Conservation (phyloP, 192 early-diverging fungal genomes). For the Martensiomyces pterosporus region DNA sequence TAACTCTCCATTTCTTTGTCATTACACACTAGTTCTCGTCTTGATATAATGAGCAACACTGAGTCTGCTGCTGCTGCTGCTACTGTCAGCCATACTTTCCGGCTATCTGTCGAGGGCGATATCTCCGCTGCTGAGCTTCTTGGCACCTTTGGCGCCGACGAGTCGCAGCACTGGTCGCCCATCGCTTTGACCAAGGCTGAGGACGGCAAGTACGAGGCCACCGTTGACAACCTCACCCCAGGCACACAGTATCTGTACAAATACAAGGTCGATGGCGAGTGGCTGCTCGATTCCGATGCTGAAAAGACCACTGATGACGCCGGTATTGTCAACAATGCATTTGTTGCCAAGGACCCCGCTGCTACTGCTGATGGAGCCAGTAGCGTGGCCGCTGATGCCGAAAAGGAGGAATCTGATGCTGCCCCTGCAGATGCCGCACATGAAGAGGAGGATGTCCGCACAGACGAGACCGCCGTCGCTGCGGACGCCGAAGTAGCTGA, state of each 20-base stretch:
- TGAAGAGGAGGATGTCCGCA: background rate
- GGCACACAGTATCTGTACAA: conserved; percentile 30
- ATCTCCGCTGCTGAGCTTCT: conserved; percentile 29
- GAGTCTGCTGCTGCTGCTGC: too few relatives aligned
- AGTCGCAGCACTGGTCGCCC: conserved; percentile 22
- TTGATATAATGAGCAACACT: conserved; percentile 1
- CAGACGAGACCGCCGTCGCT: background rate
- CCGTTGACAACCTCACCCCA: conserved; percentile 10
- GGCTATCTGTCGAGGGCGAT: conserved; percentile 9
- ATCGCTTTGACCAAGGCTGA: conserved; percentile 28
- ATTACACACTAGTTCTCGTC: background rate
- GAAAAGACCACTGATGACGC: conserved; percentile 22
- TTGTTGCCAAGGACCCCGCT: background rate
- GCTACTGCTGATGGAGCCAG: background rate
- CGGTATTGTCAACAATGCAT: conserved; percentile 33
- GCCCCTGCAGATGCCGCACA: too few relatives aligned
- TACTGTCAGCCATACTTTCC: conserved; percentile 32
- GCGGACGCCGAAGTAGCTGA: background rate
- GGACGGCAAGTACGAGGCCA: conserved; percentile 18
- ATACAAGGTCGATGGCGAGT: conserved; percentile 40
- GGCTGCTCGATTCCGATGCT: conserved; percentile 34
- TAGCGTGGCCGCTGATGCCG: background rate
- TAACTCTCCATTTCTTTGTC: background rate
- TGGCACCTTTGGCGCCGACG: conserved; percentile 33
- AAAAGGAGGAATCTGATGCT: background rate